phyloP scores from a whole-genome alignment of 768 basidiomycete genomes.

The Bullera alba region DNA sequence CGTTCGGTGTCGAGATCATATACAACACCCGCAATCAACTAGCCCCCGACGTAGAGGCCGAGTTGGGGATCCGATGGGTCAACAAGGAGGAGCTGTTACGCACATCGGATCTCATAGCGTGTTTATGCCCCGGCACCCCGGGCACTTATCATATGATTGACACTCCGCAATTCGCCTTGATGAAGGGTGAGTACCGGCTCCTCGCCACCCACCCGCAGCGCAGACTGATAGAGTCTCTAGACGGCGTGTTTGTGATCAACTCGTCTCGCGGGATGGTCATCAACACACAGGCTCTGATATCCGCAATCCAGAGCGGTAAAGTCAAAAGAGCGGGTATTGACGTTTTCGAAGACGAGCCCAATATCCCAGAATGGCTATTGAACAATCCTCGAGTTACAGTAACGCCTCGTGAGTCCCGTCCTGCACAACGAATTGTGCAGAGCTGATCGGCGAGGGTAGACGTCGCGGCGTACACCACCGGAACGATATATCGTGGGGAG shows the following conservation, averaged over 20 bases:
- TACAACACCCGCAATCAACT: conserved; percentile 24
- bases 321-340: conserved; percentile 43
- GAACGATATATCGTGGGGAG: too few relatives aligned
- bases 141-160: conserved; percentile 18
- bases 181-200: conserved; percentile 25
- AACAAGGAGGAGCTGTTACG: conserved; percentile 16
- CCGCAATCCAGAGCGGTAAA: conserved; percentile 37
- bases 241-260: conserved; percentile 40
- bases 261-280: conserved; percentile 40
- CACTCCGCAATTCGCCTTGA: conserved; percentile 24
- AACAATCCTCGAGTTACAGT: too few relatives aligned
- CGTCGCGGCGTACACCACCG: too few relatives aligned
- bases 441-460: too few relatives aligned
- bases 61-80: conserved; percentile 15
- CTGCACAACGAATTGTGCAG: too few relatives aligned
- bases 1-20: conserved; percentile 23
- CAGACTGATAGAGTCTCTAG: not conserved
- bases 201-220: not conserved
- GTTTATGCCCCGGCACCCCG: conserved; percentile 8
- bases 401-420: too few relatives aligned
- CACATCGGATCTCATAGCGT: conserved; percentile 18
- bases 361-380: too few relatives aligned
- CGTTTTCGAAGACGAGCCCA: conserved; percentile 45
- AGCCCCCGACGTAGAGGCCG: conserved; percentile 10
- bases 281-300: conserved; percentile 40